A percentile compares a stretch with the other conserved stretches of the same genome.
Evolutionary conservation across 1,139 yeast genomes (phyloP).

Genomic region (Debaryomyces sp.): DNA sequence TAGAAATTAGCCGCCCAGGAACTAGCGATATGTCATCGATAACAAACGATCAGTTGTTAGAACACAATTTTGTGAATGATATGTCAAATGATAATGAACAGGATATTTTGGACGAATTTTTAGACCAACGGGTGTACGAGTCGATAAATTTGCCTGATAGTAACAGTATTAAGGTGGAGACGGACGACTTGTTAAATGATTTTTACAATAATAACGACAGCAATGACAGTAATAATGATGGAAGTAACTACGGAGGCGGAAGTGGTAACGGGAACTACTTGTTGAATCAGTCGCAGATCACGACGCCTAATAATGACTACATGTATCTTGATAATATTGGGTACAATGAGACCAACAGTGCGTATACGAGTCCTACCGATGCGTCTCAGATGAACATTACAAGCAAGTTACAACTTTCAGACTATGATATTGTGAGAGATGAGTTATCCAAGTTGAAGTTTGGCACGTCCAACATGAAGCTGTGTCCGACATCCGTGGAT

Average conservation of each 20-base stretch:
- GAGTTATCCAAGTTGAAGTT: conserved; percentile 59
- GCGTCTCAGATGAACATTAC: conserved; percentile 4
- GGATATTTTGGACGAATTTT: conserved; percentile 56
- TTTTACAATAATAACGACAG: conserved; percentile 13
- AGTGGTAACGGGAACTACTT: background rate
- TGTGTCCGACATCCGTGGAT: conserved; percentile 37
- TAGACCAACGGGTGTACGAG: conserved; percentile 59
- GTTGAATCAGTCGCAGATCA: conserved; percentile 5
- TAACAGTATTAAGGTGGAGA: conserved; percentile 17
- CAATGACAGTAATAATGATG: background rate
- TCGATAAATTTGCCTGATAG: conserved; percentile 29
- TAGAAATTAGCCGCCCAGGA: conserved; percentile 3
- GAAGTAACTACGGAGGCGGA: background rate
- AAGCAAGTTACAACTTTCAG: conserved; percentile 22
- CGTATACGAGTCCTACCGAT: conserved; percentile 2
- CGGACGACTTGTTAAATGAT: conserved; percentile 18
- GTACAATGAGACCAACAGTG: conserved; percentile 4
- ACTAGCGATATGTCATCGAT: conserved; percentile 12
- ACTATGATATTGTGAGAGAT: conserved; percentile 52
- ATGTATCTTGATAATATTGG: conserved; percentile 22
- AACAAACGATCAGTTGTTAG: conserved; percentile 15
- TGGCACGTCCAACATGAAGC: conserved; percentile 49
- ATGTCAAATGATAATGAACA: conserved; percentile 30
- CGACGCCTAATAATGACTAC: conserved; percentile 23
- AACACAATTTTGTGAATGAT: conserved; percentile 12